phyloP scores from a whole-genome alignment of 805 yeast genomes.

The Barnettozyma wickerhamii region DNA sequence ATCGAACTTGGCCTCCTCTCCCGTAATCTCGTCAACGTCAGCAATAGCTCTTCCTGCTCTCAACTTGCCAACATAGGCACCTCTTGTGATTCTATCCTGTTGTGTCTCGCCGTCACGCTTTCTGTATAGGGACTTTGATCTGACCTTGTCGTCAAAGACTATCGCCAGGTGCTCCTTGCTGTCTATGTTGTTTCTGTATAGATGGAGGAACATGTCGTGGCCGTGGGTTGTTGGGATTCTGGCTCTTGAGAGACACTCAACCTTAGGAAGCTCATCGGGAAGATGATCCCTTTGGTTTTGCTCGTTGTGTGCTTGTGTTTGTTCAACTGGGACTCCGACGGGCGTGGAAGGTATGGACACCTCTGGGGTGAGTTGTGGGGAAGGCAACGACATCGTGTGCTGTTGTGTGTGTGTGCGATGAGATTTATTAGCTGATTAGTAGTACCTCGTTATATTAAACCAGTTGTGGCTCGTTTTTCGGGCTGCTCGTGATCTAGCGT shows the following conservation, averaged over 20 bases:
- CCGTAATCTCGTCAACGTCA: slow-evolving; percentile 48
- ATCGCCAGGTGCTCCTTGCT: slow-evolving; percentile 94
- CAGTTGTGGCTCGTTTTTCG: no score
- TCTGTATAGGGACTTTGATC: slow-evolving; percentile 69
- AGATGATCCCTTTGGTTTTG: slow-evolving; percentile 34
- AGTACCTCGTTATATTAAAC: no score
- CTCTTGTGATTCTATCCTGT: slow-evolving; percentile 95
- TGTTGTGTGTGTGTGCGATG: no score
- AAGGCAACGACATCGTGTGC: slow-evolving; percentile 37
- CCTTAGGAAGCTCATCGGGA: slow-evolving; percentile 62
- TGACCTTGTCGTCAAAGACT: slow-evolving; percentile 89
- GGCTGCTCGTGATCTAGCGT: no score
- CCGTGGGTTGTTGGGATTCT: slow-evolving; percentile 95
- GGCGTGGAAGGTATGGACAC: slow-evolving; percentile 25
- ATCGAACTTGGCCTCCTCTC: slow-evolving; percentile 39
- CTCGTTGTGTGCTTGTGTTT: no score
- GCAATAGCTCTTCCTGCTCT: slow-evolving; percentile 81
- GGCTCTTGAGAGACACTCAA: slow-evolving; percentile 88
- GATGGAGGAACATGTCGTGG: slow-evolving; percentile 87
- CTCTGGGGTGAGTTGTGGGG: slow-evolving; percentile 35
- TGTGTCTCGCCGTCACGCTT: slow-evolving; percentile 70
- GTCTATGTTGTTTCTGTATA: slow-evolving; percentile 83
- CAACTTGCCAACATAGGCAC: slow-evolving; percentile 89
- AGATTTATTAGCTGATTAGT: no score
- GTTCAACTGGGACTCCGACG: slow-evolving; percentile 21